Conservation (phyloP, 2,329 filamentous ascomycete genomes). For the Neofusicoccum ribis region DNA sequence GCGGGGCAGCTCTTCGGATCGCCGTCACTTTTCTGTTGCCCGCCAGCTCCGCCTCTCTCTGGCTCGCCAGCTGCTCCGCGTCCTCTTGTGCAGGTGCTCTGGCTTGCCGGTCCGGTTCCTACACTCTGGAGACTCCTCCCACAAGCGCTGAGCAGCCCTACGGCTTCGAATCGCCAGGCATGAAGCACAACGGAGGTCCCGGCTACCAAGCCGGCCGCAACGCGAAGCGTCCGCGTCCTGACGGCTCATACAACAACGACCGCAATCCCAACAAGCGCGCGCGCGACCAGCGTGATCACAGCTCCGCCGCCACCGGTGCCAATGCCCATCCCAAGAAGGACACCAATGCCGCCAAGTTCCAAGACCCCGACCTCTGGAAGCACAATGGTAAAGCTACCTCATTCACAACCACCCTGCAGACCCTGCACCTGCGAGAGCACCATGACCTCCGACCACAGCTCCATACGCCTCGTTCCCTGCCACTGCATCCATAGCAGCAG, state of each 20-base stretch:
- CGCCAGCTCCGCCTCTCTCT: background rate
- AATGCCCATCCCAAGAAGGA: too few species aligned
- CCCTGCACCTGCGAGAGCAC: background rate
- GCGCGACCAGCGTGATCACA: background rate
- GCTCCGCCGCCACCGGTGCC: too few species aligned
- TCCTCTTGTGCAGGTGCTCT: too few species aligned
- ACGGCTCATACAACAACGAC: background rate
- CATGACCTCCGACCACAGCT: too few species aligned
- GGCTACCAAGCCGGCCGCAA: background rate
- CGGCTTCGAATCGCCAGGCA: background rate
- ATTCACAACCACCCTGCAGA: too few species aligned
- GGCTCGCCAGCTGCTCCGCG: background rate
- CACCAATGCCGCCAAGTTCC: too few species aligned
- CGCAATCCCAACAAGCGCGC: background rate
- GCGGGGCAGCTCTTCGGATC: constrained; percentile 5
- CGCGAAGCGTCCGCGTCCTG: background rate
- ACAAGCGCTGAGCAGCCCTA: background rate
- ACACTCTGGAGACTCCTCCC: too few species aligned
- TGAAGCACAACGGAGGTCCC: background rate
- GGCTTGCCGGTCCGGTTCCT: background rate
- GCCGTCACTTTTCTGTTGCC: background rate
- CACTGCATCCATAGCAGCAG: too few species aligned
- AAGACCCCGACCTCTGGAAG: too few species aligned
- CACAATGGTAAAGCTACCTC: too few species aligned
- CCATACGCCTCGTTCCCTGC: background rate